Percentiles rank a stretch among this genome's conserved stretches.
phyloP scores from a whole-genome alignment of 805 yeast species.

The Nakazawaea anatomiae region DNA sequence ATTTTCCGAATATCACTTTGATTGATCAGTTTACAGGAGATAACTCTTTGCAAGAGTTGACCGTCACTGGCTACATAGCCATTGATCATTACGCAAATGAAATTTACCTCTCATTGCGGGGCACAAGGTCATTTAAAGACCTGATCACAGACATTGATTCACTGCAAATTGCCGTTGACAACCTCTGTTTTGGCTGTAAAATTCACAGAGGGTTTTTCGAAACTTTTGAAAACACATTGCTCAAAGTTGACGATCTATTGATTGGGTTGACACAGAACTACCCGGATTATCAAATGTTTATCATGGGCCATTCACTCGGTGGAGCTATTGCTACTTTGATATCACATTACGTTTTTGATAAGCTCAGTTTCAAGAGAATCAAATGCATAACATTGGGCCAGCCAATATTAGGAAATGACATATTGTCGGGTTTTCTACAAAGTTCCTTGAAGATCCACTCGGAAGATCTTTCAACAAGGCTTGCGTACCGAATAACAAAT shows the following conservation, averaged over 20 bases:
- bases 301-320: slow-evolving; percentile 27
- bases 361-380: slow-evolving; percentile 26
- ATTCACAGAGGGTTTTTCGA: slow-evolving; percentile 33
- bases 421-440: slow-evolving; percentile 32
- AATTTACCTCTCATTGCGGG: slow-evolving; percentile 31
- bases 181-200: slow-evolving; percentile 25
- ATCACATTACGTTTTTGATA: slow-evolving; percentile 29
- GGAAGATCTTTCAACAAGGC: slow-evolving; percentile 7
- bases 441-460: not conserved
- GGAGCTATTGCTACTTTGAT: slow-evolving; percentile 34
- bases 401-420: slow-evolving; percentile 35
- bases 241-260: slow-evolving; percentile 21
- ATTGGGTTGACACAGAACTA: slow-evolving; percentile 15
- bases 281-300: slow-evolving; percentile 13
- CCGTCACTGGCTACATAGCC: slow-evolving; percentile 14
- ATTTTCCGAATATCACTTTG: slow-evolving; percentile 30
- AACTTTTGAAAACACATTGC: slow-evolving; percentile 25
- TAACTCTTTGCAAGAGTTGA: slow-evolving; percentile 12
- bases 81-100: slow-evolving; percentile 9
- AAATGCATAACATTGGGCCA: slow-evolving; percentile 35
- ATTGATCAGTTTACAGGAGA: slow-evolving; percentile 32
- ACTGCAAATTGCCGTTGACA: slow-evolving; percentile 26
- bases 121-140: slow-evolving; percentile 36
- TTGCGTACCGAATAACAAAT: slow-evolving; percentile 22
- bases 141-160: slow-evolving; percentile 33